phyloP scores from a whole-genome alignment of 2,329 filamentous ascomycete genomes.

The Epichloe uncinata region DNA sequence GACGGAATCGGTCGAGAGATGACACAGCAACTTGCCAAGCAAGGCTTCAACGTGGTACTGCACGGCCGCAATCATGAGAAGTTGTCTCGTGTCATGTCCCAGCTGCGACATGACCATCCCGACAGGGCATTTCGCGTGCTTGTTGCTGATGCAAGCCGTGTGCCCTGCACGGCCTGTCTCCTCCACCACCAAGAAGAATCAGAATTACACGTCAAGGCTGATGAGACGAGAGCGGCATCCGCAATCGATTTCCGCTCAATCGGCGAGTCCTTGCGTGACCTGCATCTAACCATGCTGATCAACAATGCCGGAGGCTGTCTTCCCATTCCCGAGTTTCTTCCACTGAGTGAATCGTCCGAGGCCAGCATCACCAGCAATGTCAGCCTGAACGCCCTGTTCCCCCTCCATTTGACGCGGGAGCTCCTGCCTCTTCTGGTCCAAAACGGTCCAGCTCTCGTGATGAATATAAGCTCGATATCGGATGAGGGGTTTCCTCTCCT shows the following conservation, averaged over 20 bases:
- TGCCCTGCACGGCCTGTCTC: slow-evolving; percentile 1
- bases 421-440: slow-evolving; percentile 27
- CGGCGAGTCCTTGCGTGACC: slow-evolving; percentile 9
- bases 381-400: slow-evolving; percentile 36
- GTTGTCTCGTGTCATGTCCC: slow-evolving; percentile 25
- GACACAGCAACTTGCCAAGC: slow-evolving; percentile 33
- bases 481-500: slow-evolving; percentile 32
- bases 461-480: slow-evolving; percentile 36
- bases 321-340: slow-evolving; percentile 17
- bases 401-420: slow-evolving; percentile 30
- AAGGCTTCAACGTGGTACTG: slow-evolving; percentile 42
- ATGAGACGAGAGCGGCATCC: too few species aligned
- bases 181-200: slow-evolving; percentile 2
- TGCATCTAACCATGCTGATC: slow-evolving; percentile 38
- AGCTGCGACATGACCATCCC: slow-evolving; percentile 28
- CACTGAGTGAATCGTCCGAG: slow-evolving; percentile 22
- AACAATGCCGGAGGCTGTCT: slow-evolving; percentile 33
- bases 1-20: slow-evolving; percentile 41
- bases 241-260: slow-evolving; percentile 5
- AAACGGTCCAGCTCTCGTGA: slow-evolving; percentile 29
- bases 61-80: slow-evolving; percentile 41
- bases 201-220: slow-evolving; percentile 10
- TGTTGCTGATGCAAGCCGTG: slow-evolving; percentile 27
- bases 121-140: slow-evolving; percentile 23
- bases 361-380: slow-evolving; percentile 26